These are phyloP conservation scores for Sonneratia alba DNA, from an alignment of 345 rosid genomes.

Conservation along the genomic window DNA sequence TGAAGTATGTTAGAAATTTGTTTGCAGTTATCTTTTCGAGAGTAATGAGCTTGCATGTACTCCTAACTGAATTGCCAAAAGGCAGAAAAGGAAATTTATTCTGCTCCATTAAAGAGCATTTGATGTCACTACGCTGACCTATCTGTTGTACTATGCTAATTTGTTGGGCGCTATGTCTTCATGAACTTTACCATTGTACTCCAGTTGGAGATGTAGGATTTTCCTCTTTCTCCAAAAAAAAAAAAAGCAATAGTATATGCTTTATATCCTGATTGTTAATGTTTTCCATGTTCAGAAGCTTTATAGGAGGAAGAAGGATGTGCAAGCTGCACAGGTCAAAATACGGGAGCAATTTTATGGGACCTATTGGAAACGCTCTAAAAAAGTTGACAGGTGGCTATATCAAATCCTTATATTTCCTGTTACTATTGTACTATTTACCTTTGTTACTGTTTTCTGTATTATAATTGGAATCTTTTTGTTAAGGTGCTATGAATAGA, in stretches of 20 bases:
- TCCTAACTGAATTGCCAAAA: background rate
- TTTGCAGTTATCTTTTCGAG: background rate
- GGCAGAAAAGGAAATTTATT: background rate
- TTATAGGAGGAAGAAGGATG: constrained; percentile 80
- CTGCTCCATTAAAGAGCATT: background rate
- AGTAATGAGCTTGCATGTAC: background rate
- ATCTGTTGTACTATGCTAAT: background rate
- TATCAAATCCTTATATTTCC: background rate
- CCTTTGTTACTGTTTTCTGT: background rate
- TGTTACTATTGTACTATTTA: background rate
- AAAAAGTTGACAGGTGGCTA: constrained; percentile 66
- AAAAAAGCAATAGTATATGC: constrained; percentile 3
- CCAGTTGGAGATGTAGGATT: background rate
- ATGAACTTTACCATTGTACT: background rate
- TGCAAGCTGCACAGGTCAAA: constrained; percentile 49
- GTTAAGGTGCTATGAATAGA: background rate
- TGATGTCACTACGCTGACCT: background rate
- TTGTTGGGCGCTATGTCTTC: background rate
- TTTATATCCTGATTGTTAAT: constrained; percentile 23
- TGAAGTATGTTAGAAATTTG: background rate
- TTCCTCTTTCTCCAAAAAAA: no score
- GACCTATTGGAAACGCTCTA: constrained; percentile 51
- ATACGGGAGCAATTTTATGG: constrained; percentile 55
- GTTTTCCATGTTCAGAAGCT: constrained; percentile 59
- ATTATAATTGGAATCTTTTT: background rate